Evolutionary conservation across 2,329 filamentous ascomycete genomes (phyloP), one percentile per base, ranked within the genome.

Genomic region (Colletotrichum viniferum): DNA sequence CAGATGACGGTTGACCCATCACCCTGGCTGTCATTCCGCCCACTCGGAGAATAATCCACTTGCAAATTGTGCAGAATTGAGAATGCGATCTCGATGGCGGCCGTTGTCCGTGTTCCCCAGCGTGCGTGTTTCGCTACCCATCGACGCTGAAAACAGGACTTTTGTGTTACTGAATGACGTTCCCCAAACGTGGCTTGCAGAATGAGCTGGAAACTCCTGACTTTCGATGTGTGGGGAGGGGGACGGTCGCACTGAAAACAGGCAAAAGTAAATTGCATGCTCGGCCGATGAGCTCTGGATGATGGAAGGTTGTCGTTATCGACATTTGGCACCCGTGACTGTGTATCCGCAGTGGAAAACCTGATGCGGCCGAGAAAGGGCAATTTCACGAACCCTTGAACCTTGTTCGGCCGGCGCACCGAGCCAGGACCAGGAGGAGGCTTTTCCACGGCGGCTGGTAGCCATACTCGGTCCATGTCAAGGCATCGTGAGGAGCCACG

Each of bases 311-410:
- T 34, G 67, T 61, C 30, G 43, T 48, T 48, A 48, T 24, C 26
- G 48, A 64, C 26, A 18, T 13, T 43, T 14, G 38, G 38, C 38
- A n/a, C 38, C 38, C 18, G 38, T 48, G 43, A 48, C 43, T 48
- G 16, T 61, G n/a, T 28, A 21, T 61, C 56, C 36, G 26, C 21
- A 18, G 18, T 67, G 26, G n/a, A 62, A 64, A 60, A 16, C 67
- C 61, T 55, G 73, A 66, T 26, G 73, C 55, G 56, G 38, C 69
- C 62, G 24, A 71, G 52, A 71, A 72, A 32, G n/a, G 32, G 55
- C 32, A 74, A 74, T 74, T 72, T 72, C 26, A 62, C 38, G 26
- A 38, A 55, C 69, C 73, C 73, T 36, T 72, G 73, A 66, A 74
- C 73, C 73, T 62, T 72, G 73, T 28, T 60, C n/a, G 38, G 32